phyloP scores from a whole-genome alignment of 768 basidiomycete genomes.

The Mycena polygramma region DNA sequence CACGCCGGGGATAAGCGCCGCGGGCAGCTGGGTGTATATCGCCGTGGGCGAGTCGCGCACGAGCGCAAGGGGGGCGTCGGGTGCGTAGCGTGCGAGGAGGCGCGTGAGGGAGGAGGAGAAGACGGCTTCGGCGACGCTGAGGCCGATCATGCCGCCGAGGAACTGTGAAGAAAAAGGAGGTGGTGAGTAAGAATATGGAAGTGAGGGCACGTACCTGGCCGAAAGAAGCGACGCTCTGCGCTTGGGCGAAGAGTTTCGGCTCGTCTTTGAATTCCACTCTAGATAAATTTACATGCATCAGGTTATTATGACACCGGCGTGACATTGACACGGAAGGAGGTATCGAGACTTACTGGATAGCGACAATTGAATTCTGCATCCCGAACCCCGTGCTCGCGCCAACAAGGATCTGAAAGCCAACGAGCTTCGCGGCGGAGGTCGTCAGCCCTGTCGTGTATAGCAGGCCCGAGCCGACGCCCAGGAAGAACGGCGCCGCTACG shows the following conservation, averaged over 20 bases:
- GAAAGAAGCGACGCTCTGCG: constrained; percentile 35
- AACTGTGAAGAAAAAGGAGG: constrained; percentile 6
- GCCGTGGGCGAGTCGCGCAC: constrained; percentile 30
- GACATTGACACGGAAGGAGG: background rate
- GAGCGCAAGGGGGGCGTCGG: constrained; percentile 30
- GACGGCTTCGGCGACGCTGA: constrained; percentile 32
- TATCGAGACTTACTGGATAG: constrained; percentile 16
- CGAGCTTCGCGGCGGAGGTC: constrained; percentile 19
- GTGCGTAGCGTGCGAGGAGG: constrained; percentile 32
- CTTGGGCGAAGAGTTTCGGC: constrained; percentile 28
- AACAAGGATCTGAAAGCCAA: constrained; percentile 32
- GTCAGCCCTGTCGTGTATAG: constrained; percentile 25
- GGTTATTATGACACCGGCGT: too few relatives aligned
- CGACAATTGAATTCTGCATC: constrained; percentile 31
- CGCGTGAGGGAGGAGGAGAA: constrained; percentile 31
- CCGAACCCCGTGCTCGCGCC: constrained; percentile 31
- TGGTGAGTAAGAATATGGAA: background rate
- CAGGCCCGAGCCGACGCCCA: constrained; percentile 35
- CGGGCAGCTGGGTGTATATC: constrained; percentile 32
- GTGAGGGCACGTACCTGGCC: constrained; percentile 10
- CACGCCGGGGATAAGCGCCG: constrained; percentile 33
- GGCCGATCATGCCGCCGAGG: constrained; percentile 34
- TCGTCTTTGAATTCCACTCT: constrained; percentile 32
- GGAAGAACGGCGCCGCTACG: constrained; percentile 14
- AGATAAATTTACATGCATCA: background rate